These are phyloP conservation scores for Manihot esculenta DNA, from an alignment of 441 rosid genomes.

Conservation along the genomic window DNA sequence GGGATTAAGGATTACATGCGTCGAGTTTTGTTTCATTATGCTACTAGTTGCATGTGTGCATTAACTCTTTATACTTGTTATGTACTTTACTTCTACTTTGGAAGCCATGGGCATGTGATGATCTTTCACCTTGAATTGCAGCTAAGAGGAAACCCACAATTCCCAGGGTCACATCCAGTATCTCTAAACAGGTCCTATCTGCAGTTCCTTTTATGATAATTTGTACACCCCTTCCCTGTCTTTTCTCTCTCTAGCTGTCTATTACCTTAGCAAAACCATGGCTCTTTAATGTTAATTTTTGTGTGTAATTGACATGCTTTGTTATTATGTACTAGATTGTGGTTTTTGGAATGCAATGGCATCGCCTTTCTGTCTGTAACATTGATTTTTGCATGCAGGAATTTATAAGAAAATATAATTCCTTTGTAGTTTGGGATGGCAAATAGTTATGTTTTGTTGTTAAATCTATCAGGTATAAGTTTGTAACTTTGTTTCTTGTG, in stretches of 20 bases:
- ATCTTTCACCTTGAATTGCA: conserved; percentile 36
- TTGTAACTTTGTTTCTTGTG: neutral
- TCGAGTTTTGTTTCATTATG: neutral
- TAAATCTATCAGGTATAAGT: neutral
- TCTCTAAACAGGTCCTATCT: conserved; percentile 81
- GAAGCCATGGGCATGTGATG: conserved; percentile 10
- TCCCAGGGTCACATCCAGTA: conserved; percentile 99
- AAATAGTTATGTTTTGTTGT: neutral
- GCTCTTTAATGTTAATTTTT: neutral
- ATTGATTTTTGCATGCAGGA: neutral
- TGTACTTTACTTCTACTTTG: conserved; percentile 9
- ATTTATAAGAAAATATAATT: neutral
- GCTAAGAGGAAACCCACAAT: conserved; percentile 77
- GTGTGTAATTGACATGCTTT: conserved; percentile 20
- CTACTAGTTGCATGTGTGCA: neutral
- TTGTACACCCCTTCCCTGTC: neutral
- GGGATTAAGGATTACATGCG: too few species aligned
- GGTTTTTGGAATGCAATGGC: neutral
- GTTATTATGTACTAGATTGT: conserved; percentile 1
- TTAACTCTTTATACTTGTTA: neutral
- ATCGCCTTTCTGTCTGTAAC: neutral
- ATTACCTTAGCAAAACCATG: neutral
- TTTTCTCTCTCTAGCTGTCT: neutral
- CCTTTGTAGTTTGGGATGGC: neutral
- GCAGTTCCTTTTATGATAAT: conserved; percentile 7